Evolutionary conservation across 805 yeast genomes (phyloP), one percentile per base, ranked within the genome.

Genomic region (Yamadazyma akitaensis): DNA sequence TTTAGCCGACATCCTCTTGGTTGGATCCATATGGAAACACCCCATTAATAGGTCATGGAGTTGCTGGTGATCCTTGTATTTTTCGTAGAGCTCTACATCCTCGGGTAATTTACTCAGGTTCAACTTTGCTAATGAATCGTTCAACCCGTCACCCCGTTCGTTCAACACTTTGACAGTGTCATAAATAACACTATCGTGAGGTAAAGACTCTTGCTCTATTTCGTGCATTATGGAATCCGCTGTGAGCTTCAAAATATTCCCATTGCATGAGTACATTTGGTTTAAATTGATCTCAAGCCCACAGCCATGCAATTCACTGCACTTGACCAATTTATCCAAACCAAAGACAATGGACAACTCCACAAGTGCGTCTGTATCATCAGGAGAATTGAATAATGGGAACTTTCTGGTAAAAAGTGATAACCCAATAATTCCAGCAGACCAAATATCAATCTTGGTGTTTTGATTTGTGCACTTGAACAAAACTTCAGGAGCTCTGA

Each of bases 301-400:
- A 44, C 91, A 75, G 0, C 98, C 98, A 68, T 94, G 99, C 34
- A 88, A 63, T 47, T 79, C 77, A 5, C 97, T 96, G 57, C 90
- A 82, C 51, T 81, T 79, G 51, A 81, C 80, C 79, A 94, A 75
- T 53, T 79, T 80, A 10, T 77, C 79, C 41, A 77, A 63, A 2
- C 99, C 99, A 67, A 88, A 91, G 2, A 94, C 73, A 2, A 84
- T 71, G 0, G 96, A 82, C 31, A 92, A 71, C 62, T 94, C 99
- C 30, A 91, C 77, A 42, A 92, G 63, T 0, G 98, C 96, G 57
- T 94, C 98, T 2, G 83, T 81, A 61, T 94, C 99, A 65, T 92
- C 98, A 5, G 88, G 82, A 2, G 97, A 90, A 60, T 89, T 89
- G 71, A 94, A 94, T 59, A 94, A 85, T 5, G 99, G 98, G 64